Evolutionary conservation across 1,139 yeast genomes (phyloP), one percentile per base, ranked within the genome.

Genomic region (Suhomyces anneliseae): DNA sequence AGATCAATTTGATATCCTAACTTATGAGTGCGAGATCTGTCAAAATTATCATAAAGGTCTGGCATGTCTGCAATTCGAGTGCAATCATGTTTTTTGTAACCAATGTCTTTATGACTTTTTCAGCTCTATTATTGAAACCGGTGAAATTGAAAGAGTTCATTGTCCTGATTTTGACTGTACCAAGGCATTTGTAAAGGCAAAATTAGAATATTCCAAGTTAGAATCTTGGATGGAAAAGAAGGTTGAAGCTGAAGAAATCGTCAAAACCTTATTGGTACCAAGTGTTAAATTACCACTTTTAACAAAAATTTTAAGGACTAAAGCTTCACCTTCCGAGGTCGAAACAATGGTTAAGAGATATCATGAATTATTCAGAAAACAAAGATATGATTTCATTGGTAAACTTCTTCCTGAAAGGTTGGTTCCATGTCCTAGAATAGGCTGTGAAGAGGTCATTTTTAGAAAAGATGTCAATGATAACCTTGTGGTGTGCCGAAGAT

Each of bases 11-110:
- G 55, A 71, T 6, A 47, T 53, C 10, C 59, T 62, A 32, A 72
- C 84, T 2, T 82, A 74, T 54, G 57, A 66, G 2, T 85, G 90
- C 59, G 81, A 78, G 15, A 83, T 85, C 2, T 85, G 90, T 55
- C 83, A 82, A 55, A 74, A 70, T 34, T 73, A 69, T 37, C 66
- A 66, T 45, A 78, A 77, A 51, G 90, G 92, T 1, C 43, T 45
- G 0, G 51, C 59, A 2, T 76, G 82, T 57, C 68, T 74, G 7
- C 53, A 62, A 47, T 67, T 84, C 42, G 70, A 70, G 0, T 82
- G 87, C 54, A 64, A 64, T 3, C 90, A 85, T 57, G 68, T 70
- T 1, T 79, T 82, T 50, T 85, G 90, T 56, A 69, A 68, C 36
- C 47, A 50, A 1, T 85, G 90, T 54, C 62, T 83, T 4, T 50